Evolutionary conservation across 257 asterid genomes (phyloP).

Genomic region (Solanum gandarillasii): DNA sequence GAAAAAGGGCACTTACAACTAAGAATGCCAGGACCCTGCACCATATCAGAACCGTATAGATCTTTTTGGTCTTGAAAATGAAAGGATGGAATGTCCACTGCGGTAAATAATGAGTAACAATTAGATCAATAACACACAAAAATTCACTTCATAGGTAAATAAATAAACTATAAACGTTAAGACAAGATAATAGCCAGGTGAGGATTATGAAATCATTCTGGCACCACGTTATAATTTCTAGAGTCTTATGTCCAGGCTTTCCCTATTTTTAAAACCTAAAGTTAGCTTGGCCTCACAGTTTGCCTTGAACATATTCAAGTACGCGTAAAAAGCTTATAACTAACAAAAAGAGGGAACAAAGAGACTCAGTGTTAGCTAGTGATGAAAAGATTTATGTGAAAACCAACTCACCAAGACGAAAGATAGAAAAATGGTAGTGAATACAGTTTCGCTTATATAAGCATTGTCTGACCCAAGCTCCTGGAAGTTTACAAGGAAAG

Average conservation of each 20-base stretch:
- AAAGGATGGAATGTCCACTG: conserved; percentile 99
- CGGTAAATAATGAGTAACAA: conserved; percentile 15
- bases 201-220: not conserved
- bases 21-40: conserved; percentile 92
- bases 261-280: not conserved
- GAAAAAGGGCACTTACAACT: conserved; percentile 52
- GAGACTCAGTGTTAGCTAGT: not conserved
- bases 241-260: not conserved
- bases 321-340: not conserved
- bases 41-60: conserved; percentile 89
- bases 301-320: not conserved
- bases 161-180: not conserved
- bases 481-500: conserved; percentile 30
- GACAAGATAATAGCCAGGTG: not conserved
- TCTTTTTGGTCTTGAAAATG: conserved; percentile 74
- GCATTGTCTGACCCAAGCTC: conserved; percentile 85
- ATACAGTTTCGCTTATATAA: conserved; percentile 82
- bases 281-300: not conserved
- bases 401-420: conserved; percentile 65
- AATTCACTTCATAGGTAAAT: not conserved
- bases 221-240: not conserved
- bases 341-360: not conserved
- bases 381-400: not conserved
- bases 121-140: not conserved
- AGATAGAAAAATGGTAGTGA: conserved; percentile 59